A percentile compares a stretch with the other conserved stretches of the same genome.
Conservation (phyloP, 1,139 yeast species). For the Citeromyces siamensis region DNA sequence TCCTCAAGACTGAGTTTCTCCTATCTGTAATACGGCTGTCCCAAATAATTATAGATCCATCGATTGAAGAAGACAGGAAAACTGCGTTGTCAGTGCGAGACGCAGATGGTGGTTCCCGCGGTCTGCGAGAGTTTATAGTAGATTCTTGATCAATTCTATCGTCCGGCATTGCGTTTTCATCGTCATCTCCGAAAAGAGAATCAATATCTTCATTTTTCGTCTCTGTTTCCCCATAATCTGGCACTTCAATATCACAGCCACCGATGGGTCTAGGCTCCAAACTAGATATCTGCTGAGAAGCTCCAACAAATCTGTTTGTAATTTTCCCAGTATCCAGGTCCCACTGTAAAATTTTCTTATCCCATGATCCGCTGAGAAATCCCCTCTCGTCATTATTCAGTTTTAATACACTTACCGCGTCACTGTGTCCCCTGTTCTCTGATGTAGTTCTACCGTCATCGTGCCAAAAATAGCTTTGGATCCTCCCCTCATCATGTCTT, state of each 20-base stretch:
- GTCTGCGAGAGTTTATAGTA: too few relatives aligned
- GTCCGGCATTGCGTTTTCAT: constrained; percentile 21
- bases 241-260: constrained; percentile 29
- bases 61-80: constrained; percentile 72
- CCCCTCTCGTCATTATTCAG: constrained; percentile 48
- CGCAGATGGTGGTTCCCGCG: too few relatives aligned
- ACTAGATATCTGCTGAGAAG: constrained; percentile 71
- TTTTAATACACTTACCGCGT: constrained; percentile 61
- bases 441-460: constrained; percentile 18
- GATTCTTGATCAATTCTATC: constrained; percentile 5
- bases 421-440: constrained; percentile 31
- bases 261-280: constrained; percentile 72
- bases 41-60: constrained; percentile 79
- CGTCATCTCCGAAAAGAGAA: constrained; percentile 75
- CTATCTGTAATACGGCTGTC: constrained; percentile 33
- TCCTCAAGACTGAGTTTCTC: constrained; percentile 28
- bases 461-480: constrained; percentile 54
- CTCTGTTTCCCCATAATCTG: constrained; percentile 12
- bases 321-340: constrained; percentile 68
- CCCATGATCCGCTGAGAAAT: constrained; percentile 87
- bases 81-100: constrained; percentile 20
- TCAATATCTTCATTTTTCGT: constrained; percentile 49
- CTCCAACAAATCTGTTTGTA: constrained; percentile 32
- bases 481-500: constrained; percentile 72
- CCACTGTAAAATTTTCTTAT: constrained; percentile 68